Evolutionary conservation across 805 yeast species (phyloP).

Genomic region (Zygoascus bituminiphila): DNA sequence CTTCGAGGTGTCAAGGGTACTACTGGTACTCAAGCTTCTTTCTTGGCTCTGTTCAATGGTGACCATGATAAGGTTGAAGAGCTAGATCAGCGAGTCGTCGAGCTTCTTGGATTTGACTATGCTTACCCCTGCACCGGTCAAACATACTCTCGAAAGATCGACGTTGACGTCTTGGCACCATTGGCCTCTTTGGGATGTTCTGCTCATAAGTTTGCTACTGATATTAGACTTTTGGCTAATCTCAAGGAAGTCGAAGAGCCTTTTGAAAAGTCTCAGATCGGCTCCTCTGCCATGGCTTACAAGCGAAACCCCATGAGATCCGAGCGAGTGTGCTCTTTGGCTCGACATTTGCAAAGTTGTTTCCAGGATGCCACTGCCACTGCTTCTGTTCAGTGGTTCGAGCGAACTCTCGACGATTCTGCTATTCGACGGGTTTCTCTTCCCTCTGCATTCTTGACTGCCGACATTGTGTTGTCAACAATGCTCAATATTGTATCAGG

Average conservation of each 20-base stretch:
- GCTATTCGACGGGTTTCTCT: conserved; percentile 95
- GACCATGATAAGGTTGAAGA: conserved; percentile 94
- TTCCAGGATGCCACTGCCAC: conserved; percentile 93
- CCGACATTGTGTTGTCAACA: conserved; percentile 86
- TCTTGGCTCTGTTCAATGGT: conserved; percentile 90
- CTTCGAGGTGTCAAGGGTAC: conserved; percentile 98
- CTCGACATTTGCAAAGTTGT: conserved; percentile 89
- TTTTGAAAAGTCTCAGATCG: conserved; percentile 96
- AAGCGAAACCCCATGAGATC: conserved; percentile 99
- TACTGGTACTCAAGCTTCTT: conserved; percentile 97
- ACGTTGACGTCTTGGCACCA: conserved; percentile 88
- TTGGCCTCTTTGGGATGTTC: conserved; percentile 91
- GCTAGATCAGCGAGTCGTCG: conserved; percentile 84
- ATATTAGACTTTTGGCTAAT: conserved; percentile 89
- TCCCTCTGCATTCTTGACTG: conserved; percentile 94
- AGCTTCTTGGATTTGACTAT: conserved; percentile 84
- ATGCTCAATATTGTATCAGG: conserved; percentile 89
- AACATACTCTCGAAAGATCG: conserved; percentile 98
- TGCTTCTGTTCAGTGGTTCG: conserved; percentile 98
- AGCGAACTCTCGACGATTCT: conserved; percentile 95
- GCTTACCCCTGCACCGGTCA: conserved; percentile 98
- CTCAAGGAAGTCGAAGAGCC: conserved; percentile 98
- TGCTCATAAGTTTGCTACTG: conserved; percentile 97
- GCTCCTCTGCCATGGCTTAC: conserved; percentile 98
- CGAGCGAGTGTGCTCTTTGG: conserved; percentile 96